These are phyloP conservation scores for Lasiodiplodia theobromae DNA, from an alignment of 2,329 filamentous ascomycete genomes.

Conservation along the genomic window DNA sequence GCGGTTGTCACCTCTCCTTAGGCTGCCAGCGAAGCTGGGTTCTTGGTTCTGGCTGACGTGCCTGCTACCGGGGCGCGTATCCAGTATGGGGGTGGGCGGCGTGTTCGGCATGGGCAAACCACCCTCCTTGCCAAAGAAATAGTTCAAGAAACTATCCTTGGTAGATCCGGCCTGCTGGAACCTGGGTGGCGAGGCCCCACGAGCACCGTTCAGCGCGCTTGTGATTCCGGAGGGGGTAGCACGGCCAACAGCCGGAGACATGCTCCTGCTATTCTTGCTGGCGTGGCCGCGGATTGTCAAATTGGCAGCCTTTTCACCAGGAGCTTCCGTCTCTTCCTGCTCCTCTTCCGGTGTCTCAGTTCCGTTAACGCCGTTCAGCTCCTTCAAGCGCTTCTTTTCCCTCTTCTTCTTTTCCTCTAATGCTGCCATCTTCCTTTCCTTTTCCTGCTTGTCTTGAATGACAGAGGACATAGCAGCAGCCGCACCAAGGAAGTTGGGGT, in stretches of 20 bases:
- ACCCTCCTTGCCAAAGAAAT: conserved; percentile 98
- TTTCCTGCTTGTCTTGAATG: conserved; percentile 92
- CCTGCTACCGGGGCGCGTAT: conserved; percentile 57
- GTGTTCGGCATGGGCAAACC: conserved; percentile 55
- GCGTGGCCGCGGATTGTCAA: conserved; percentile 68
- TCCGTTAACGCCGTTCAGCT: conserved; percentile 79
- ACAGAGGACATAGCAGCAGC: conserved; percentile 98
- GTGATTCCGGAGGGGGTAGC: conserved; percentile 69
- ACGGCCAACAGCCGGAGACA: conserved; percentile 78
- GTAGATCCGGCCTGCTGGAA: conserved; percentile 61
- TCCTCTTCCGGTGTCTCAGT: conserved; percentile 68
- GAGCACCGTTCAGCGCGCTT: conserved; percentile 70
- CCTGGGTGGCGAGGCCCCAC: conserved; percentile 68
- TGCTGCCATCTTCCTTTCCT: conserved; percentile 77
- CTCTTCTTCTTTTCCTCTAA: conserved; percentile 82
- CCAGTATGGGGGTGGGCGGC: conserved; percentile 23
- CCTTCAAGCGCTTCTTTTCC: conserved; percentile 82
- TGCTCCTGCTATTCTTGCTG: conserved; percentile 72
- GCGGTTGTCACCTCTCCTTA: conserved; percentile 73
- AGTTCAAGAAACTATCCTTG: conserved; percentile 95
- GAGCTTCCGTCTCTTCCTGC: conserved; percentile 62
- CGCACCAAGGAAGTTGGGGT: conserved; percentile 96
- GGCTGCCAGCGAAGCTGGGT: conserved; percentile 82
- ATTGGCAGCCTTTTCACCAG: conserved; percentile 59
- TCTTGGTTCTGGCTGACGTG: conserved; percentile 82